phyloP scores from a whole-genome alignment of 179 eudicot species.

The Beta lomatogona region DNA sequence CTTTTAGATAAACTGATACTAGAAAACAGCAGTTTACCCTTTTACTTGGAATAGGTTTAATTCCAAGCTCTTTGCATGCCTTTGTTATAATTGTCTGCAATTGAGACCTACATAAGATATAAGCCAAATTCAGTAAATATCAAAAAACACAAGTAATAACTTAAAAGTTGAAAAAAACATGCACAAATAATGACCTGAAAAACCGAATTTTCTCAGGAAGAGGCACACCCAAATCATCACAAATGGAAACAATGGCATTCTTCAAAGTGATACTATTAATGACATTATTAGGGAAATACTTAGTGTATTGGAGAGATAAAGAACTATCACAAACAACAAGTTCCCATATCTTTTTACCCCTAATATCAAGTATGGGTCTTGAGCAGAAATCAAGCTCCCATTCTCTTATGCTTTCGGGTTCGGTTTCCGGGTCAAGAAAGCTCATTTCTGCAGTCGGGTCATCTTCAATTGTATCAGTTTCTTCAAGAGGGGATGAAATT shows the following conservation, averaged over 20 bases:
- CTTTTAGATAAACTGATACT: neutral
- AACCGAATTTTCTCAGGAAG: constrained; percentile 78
- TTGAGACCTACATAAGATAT: constrained; percentile 62
- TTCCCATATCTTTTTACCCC: constrained; percentile 97
- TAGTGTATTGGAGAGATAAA: constrained; percentile 87
- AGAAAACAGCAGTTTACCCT: constrained; percentile 47
- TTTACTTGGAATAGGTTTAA: constrained; percentile 86
- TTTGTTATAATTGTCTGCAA: constrained; percentile 93
- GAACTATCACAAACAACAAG: constrained; percentile 84
- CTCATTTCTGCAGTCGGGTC: constrained; percentile 87
- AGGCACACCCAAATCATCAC: constrained; percentile 83
- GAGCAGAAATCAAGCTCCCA: constrained; percentile 98
- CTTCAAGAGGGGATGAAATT: constrained; percentile 45
- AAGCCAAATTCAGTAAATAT: neutral
- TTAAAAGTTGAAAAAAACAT: neutral
- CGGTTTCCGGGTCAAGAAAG: constrained; percentile 70
- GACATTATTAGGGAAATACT: constrained; percentile 91
- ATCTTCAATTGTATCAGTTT: constrained; percentile 48
- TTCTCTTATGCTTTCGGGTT: constrained; percentile 65
- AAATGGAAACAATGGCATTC: constrained; percentile 64
- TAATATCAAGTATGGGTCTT: constrained; percentile 89
- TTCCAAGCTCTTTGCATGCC: constrained; percentile 87
- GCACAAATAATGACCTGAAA: constrained; percentile 58
- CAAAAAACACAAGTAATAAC: neutral
- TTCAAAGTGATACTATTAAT: constrained; percentile 88